Conservation (phyloP, 169 alveolate genomes). For the Perkinsus marinus region DNA sequence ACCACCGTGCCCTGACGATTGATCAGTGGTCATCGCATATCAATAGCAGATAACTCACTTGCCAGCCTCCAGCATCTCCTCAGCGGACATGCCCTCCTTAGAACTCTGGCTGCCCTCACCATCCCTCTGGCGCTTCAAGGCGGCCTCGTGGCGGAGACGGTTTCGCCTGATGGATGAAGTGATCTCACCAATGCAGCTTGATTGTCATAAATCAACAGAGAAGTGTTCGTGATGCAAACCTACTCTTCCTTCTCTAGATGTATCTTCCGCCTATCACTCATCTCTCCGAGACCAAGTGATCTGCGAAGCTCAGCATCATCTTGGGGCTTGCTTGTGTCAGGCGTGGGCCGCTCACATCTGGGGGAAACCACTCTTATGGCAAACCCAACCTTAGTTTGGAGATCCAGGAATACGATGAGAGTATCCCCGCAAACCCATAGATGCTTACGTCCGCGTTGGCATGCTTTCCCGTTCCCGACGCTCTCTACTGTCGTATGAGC, state of each 20-base stretch:
- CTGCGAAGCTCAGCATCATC: neutral
- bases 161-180: neutral
- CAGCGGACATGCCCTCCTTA: neutral
- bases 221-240: neutral
- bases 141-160: neutral
- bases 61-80: neutral
- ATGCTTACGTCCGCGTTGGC: too few relatives aligned
- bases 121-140: neutral
- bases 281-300: neutral
- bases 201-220: neutral
- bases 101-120: neutral
- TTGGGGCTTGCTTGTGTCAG: neutral
- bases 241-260: neutral
- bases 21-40: neutral
- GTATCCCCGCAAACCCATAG: too few relatives aligned
- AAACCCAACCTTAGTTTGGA: too few relatives aligned
- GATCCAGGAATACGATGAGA: too few relatives aligned
- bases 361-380: neutral
- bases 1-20: neutral
- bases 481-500: neutral
- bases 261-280: neutral
- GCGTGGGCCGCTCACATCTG: neutral
- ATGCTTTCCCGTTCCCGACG: too few relatives aligned
- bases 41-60: neutral
- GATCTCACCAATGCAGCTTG: neutral